These are phyloP conservation scores for Zanthoxylum bungeanum DNA, from an alignment of 345 rosid species.

Conservation along the genomic window DNA sequence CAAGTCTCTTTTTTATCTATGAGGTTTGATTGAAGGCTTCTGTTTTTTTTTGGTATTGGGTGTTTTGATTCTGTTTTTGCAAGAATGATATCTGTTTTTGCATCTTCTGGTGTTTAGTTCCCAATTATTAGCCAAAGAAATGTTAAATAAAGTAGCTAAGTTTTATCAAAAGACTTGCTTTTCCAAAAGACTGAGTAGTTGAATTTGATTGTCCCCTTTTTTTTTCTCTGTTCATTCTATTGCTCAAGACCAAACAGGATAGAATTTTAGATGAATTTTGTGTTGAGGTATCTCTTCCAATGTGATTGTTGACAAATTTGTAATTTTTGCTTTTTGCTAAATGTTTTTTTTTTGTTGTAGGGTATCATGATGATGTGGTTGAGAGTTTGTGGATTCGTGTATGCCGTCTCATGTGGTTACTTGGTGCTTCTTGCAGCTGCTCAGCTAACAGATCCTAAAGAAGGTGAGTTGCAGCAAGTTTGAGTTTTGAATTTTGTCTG, in stretches of 20 bases:
- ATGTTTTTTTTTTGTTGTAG: constrained; percentile 18
- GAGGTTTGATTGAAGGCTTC: not conserved
- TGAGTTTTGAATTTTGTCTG: not conserved
- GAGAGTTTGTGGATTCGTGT: constrained; percentile 20
- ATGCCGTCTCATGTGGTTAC: constrained; percentile 29
- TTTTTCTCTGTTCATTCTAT: not conserved
- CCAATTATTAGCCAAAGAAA: not conserved
- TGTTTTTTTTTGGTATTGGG: too few relatives aligned
- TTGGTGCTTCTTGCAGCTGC: constrained; percentile 34
- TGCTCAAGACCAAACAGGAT: not conserved
- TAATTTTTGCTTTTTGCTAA: too few relatives aligned
- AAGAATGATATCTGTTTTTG: not conserved
- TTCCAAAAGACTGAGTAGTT: not conserved
- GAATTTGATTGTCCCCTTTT: not conserved
- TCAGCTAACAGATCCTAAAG: constrained; percentile 46
- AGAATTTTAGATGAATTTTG: not conserved
- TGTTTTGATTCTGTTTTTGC: not conserved
- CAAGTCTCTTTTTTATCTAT: not conserved
- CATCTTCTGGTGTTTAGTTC: not conserved
- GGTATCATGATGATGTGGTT: constrained; percentile 30
- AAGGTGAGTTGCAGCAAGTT: constrained; percentile 40
- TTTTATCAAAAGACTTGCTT: not conserved
- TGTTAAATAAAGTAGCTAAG: not conserved
- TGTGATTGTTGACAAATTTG: not conserved
- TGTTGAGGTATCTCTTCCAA: not conserved